These are phyloP conservation scores for Phytophthora chlamydospora DNA, from an alignment of 352 stramenopile species.

Conservation along the genomic window DNA sequence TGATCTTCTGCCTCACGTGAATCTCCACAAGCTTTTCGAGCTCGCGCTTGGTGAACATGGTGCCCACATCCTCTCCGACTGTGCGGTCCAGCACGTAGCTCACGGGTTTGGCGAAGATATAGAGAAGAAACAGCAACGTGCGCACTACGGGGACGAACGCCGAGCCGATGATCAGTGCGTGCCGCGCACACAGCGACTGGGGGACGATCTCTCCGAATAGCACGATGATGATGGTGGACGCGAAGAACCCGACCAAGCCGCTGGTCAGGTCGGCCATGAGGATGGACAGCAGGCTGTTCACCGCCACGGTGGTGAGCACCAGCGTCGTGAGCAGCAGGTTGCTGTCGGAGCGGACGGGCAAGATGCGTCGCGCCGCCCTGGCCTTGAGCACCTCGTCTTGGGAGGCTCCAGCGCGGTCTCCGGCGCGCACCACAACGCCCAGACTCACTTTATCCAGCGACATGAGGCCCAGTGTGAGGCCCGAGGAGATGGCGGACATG, in stretches of 20 bases:
- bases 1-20: constrained; percentile 91
- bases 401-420: constrained; percentile 78
- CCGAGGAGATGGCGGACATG: constrained; percentile 94
- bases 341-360: constrained; percentile 91
- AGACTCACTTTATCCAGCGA: constrained; percentile 96
- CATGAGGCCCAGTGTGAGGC: constrained; percentile 97
- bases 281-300: constrained; percentile 98
- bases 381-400: constrained; percentile 64
- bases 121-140: constrained; percentile 93
- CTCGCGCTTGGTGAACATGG: constrained; percentile 93
- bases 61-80: constrained; percentile 95
- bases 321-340: constrained; percentile 98
- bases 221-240: constrained; percentile 95
- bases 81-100: constrained; percentile 90
- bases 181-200: constrained; percentile 92
- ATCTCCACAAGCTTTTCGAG: constrained; percentile 97
- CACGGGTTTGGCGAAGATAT: constrained; percentile 91
- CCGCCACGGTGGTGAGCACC: constrained; percentile 96
- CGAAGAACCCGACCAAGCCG: constrained; percentile 92
- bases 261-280: constrained; percentile 93
- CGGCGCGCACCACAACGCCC: constrained; percentile 94
- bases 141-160: constrained; percentile 91
- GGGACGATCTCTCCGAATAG: constrained; percentile 95
- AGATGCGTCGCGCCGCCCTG: constrained; percentile 69
- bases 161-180: constrained; percentile 85